Evolutionary conservation across 805 yeast species (phyloP).

Genomic region (Candida arabinofermentans): DNA sequence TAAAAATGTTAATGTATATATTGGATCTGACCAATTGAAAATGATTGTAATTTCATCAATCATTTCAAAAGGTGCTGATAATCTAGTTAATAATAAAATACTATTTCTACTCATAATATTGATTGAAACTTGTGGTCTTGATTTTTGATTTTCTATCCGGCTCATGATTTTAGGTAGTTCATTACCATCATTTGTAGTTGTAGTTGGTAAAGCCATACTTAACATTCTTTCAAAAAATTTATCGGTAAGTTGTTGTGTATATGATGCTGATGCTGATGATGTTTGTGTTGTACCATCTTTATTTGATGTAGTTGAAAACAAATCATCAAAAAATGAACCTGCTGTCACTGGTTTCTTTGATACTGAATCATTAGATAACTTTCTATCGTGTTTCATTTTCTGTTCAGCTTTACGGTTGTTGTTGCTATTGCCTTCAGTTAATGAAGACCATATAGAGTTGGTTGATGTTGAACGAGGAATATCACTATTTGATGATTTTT

Average conservation of each 20-base stretch:
- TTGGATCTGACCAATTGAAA: conserved; percentile 61
- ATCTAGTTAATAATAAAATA: conserved; percentile 56
- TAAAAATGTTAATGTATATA: conserved; percentile 56
- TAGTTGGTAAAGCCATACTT: conserved; percentile 67
- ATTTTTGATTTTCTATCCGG: conserved; percentile 56
- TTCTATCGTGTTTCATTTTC: not conserved
- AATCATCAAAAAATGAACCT: conserved; percentile 20
- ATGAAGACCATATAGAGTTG: conserved; percentile 14
- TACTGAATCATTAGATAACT: not conserved
- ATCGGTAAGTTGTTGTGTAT: conserved; percentile 45
- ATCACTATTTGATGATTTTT: not conserved
- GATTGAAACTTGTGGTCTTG: conserved; percentile 66
- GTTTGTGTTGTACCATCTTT: conserved; percentile 1
- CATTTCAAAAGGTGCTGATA: conserved; percentile 56
- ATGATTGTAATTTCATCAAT: conserved; percentile 54
- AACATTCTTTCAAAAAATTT: conserved; percentile 68
- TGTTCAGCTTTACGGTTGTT: not conserved
- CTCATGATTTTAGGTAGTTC: conserved; percentile 37
- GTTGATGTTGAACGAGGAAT: conserved; percentile 8
- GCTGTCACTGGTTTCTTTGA: conserved; percentile 2
- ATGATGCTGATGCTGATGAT: conserved; percentile 9
- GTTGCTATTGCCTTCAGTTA: conserved; percentile 5
- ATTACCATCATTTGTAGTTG: conserved; percentile 41
- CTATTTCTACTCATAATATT: conserved; percentile 67
- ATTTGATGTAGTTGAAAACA: conserved; percentile 14